These are phyloP conservation scores for Corynascus novoguineensis DNA, from an alignment of 495 filamentous ascomycete species.

Conservation along the genomic window DNA sequence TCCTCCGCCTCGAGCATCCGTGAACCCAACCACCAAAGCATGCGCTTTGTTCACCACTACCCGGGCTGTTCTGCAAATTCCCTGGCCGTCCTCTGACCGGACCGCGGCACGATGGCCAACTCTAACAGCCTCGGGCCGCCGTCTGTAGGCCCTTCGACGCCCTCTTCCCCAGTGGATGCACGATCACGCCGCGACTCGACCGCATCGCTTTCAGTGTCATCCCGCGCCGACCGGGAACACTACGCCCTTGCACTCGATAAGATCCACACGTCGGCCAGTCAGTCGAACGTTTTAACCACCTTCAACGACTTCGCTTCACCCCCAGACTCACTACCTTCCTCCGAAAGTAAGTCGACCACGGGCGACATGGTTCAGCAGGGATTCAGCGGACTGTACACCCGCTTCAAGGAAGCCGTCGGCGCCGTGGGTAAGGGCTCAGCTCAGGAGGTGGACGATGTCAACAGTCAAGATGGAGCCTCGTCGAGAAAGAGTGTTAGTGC, in stretches of 20 bases:
- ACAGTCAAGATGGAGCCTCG: conserved; percentile 28
- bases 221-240: conserved; percentile 60
- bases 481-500: conserved; percentile 33
- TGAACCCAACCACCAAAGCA: conserved; percentile 6
- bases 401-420: conserved; percentile 71
- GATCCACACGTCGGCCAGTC: conserved; percentile 77
- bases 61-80: background rate
- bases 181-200: conserved; percentile 57
- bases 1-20: background rate
- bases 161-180: conserved; percentile 18
- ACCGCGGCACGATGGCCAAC: conserved; percentile 21
- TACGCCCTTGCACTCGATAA: conserved; percentile 71
- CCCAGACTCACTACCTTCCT: conserved; percentile 46
- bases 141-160: conserved; percentile 13
- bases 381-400: conserved; percentile 77
- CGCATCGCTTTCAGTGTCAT: conserved; percentile 52
- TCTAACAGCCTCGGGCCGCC: conserved; percentile 19
- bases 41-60: conserved; percentile 7
- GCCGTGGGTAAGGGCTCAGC: conserved; percentile 56
- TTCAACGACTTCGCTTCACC: conserved; percentile 79
- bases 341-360: conserved; percentile 61
- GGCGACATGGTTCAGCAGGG: conserved; percentile 74
- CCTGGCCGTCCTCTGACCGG: background rate
- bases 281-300: conserved; percentile 71
- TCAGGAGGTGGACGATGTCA: conserved; percentile 34